These are phyloP conservation scores for Polygonum aviculare DNA, from an alignment of 148 eudicot genomes.

Conservation along the genomic window DNA sequence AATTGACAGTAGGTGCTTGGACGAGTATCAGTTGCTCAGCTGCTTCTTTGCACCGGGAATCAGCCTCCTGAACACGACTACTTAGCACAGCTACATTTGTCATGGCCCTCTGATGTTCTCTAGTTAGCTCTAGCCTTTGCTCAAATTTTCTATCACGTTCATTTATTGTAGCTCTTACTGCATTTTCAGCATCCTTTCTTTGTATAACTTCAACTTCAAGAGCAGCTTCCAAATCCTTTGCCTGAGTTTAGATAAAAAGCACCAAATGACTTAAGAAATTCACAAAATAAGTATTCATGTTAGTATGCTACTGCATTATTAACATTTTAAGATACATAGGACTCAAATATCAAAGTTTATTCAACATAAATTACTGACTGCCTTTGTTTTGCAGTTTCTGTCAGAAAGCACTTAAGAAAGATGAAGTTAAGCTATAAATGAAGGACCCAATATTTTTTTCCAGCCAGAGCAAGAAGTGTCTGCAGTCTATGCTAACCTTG, in stretches of 20 bases:
- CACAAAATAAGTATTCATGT: neutral
- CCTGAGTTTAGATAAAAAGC: constrained; percentile 22
- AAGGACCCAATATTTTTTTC: neutral
- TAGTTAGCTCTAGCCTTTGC: constrained; percentile 33
- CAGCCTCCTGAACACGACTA: constrained; percentile 53
- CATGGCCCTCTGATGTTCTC: constrained; percentile 56
- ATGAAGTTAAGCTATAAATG: neutral
- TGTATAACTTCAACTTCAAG: constrained; percentile 35
- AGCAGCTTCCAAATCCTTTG: constrained; percentile 43
- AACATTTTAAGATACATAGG: neutral
- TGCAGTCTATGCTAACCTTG: constrained; percentile 38
- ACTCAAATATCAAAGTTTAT: neutral
- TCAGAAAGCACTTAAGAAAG: neutral
- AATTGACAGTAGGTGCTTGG: constrained; percentile 39
- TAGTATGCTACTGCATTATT: neutral
- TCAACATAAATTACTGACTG: neutral
- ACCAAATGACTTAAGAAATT: neutral
- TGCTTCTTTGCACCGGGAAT: constrained; percentile 52
- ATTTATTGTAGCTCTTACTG: constrained; percentile 30
- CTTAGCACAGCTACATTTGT: constrained; percentile 59
- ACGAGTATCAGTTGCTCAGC: constrained; percentile 50
- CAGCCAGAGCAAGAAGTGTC: neutral
- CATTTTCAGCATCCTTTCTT: constrained; percentile 51
- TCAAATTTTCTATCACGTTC: constrained; percentile 52
- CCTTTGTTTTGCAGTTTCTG: neutral